A percentile compares a stretch with the other conserved stretches of the same genome.
Conservation (phyloP, 2,329 filamentous ascomycete genomes). For the Ascochyta koolunga region DNA sequence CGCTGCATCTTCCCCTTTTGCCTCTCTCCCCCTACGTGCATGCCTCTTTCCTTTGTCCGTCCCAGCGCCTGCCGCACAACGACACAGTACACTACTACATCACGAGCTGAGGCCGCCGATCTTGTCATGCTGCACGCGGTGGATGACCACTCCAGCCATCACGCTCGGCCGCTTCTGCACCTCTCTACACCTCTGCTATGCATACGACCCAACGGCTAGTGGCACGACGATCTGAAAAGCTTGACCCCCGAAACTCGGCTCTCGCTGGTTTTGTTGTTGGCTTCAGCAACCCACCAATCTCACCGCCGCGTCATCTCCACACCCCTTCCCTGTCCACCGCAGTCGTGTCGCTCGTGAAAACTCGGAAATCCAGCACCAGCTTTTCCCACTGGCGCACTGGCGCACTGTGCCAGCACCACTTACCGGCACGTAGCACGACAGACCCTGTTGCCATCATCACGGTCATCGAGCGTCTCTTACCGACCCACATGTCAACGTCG, state of each 20-base stretch:
- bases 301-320: constrained; percentile 10
- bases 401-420: too few relatives aligned
- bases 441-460: too few relatives aligned
- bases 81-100: not conserved
- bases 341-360: constrained; percentile 9
- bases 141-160: constrained; percentile 1
- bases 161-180: constrained; percentile 8
- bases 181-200: constrained; percentile 8
- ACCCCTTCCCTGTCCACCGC: constrained; percentile 7
- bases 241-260: constrained; percentile 4
- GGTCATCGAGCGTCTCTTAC: too few relatives aligned
- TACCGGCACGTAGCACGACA: too few relatives aligned
- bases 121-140: constrained; percentile 8
- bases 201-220: constrained; percentile 3
- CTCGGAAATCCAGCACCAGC: constrained; percentile 2
- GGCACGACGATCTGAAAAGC: constrained; percentile 5
- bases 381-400: too few relatives aligned
- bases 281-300: constrained; percentile 11
- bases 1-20: not conserved
- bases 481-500: too few relatives aligned
- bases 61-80: too few relatives aligned
- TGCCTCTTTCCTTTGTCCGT: not conserved
- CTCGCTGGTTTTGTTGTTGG: constrained; percentile 8
- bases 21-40: not conserved
- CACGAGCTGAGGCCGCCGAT: not conserved